phyloP scores from a whole-genome alignment of 345 rosid genomes.

The Eucalyptus cloeziana region DNA sequence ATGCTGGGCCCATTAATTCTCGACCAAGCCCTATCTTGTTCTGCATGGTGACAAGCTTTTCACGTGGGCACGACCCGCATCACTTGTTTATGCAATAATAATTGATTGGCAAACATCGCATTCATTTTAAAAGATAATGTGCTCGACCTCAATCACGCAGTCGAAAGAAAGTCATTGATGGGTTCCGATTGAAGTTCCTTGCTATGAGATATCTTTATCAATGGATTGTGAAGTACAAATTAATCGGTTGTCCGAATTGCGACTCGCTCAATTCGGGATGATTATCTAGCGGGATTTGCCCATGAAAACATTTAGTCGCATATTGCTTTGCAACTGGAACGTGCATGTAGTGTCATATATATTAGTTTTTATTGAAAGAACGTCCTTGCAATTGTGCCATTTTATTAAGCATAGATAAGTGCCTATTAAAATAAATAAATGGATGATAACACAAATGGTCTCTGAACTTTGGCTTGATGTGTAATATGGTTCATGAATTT shows the following conservation, averaged over 20 bases:
- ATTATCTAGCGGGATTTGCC: not conserved
- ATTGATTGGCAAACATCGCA: not conserved
- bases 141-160: not conserved
- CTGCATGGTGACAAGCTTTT: not conserved
- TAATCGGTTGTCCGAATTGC: not conserved
- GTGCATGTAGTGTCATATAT: not conserved
- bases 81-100: not conserved
- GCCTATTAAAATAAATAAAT: not conserved
- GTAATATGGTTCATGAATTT: too few species aligned
- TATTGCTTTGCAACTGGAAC: not conserved
- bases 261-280: not conserved
- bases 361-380: not conserved
- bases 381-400: not conserved
- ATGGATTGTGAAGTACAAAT: not conserved
- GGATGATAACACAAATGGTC: not conserved
- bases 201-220: not conserved
- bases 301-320: not conserved
- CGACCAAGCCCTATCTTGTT: not conserved
- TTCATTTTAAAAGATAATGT: not conserved
- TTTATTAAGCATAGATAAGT: not conserved
- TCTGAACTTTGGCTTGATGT: rapidly evolving
- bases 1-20: not conserved
- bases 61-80: not conserved
- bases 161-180: not conserved
- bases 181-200: not conserved